A percentile compares a stretch with the other conserved stretches of the same genome.
These are phyloP conservation scores for Capronia americana DNA, from an alignment of 2,329 filamentous ascomycete genomes.

Conservation along the genomic window DNA sequence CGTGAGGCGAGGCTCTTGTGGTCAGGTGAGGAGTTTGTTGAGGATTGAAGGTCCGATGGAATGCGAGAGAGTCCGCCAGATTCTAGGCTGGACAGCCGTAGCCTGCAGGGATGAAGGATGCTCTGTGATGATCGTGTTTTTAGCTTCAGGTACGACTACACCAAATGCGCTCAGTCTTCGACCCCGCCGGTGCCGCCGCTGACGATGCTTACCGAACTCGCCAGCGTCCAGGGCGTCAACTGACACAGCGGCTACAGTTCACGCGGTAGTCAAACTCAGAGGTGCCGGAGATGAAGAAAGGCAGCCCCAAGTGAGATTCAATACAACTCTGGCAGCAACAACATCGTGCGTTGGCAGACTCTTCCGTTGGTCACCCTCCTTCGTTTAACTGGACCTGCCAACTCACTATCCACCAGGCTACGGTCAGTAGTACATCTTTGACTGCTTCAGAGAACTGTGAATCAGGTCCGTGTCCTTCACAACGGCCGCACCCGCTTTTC, in stretches of 20 bases:
- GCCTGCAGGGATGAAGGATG: constrained; percentile 15
- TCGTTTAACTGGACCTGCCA: not conserved
- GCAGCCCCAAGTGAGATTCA: not conserved
- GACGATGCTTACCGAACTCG: constrained; percentile 8
- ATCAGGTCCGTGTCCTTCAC: constrained; percentile 8
- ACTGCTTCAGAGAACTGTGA: not conserved
- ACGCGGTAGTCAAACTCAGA: not conserved
- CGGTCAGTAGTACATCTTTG: not conserved
- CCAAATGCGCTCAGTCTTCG: constrained; percentile 7
- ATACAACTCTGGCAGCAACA: constrained; percentile 7
- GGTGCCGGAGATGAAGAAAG: not conserved
- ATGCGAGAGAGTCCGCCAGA: constrained; percentile 16
- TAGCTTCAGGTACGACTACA: constrained; percentile 23
- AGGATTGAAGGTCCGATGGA: constrained; percentile 9
- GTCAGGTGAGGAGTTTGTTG: constrained; percentile 11
- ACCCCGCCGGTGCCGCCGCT: constrained; percentile 13
- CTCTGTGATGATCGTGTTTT: constrained; percentile 10
- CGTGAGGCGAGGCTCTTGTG: not conserved
- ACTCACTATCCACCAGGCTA: not conserved
- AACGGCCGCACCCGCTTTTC: constrained; percentile 20
- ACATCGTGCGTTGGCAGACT: constrained; percentile 15
- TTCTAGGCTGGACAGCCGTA: not conserved
- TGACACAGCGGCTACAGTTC: constrained; percentile 12
- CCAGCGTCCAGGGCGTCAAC: constrained; percentile 11
- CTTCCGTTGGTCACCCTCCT: constrained; percentile 3